Base-by-base conservation (phyloP, 805 yeast genomes). In the Saccharomycopsis capsularis region DNA sequence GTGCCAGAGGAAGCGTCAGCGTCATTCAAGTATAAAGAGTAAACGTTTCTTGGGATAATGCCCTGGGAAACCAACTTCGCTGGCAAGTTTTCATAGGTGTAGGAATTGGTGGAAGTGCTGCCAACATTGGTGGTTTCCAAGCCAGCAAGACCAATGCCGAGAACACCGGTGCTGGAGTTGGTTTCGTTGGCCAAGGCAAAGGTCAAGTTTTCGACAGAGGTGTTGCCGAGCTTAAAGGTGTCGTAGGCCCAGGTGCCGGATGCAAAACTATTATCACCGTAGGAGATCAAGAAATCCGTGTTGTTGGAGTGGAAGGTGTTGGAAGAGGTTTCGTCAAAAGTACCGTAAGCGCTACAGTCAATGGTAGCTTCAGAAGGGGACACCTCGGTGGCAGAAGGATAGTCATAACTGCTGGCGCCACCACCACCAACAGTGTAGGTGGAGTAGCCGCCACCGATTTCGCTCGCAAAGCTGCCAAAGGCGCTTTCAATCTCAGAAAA, bases 171-270 rank as follows among this genome's bases (percentile, higher is more conserved):
- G 6, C 78, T 63, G 3, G 90, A 79, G 53, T 79, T 77, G 1
- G 87, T 76, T 32, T 64, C 62, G 59, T 78, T 78, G 2, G 85
- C 95, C 22, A 88, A 78, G 1, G 95, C 96, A 62, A 89, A 74
- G 3, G 87, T 77, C 27, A 84, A 65, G 48, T 69, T 66, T 0
- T 68, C 53, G 11, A 85, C 67, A 2, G 69, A 63, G 13, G 71
- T 63, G 43, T 70, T 76, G 41, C 80, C 78, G 47, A 85, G 57
- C 2, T 57, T 52, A 3, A 89, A 70, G 36, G 68, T 66, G 58
- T 89, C 96, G 40, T 69, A 64, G 18, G 85, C 95, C 78, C 81
- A 81, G 11, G 56, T 52, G 11, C 85, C 86, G 9, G 59, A 55
- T 9, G 79, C 80, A 52, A 63, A 70, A 5, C 72, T 63, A 22